Evolutionary conservation across 148 eudicot genomes (phyloP).

Genomic region (Camellia japonica): DNA sequence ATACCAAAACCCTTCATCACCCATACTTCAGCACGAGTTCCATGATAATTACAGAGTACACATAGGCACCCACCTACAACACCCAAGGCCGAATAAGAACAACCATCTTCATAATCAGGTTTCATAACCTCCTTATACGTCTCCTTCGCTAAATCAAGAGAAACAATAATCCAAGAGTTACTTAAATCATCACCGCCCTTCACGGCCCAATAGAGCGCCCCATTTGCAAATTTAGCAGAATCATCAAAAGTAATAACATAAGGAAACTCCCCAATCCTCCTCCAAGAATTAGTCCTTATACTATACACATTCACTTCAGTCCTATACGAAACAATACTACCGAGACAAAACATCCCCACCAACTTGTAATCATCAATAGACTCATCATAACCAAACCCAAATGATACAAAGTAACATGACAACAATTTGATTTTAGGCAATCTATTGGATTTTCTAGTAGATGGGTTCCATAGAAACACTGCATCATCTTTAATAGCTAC

Average conservation of each 20-base stretch:
- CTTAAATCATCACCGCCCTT: neutral
- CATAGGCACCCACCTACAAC: conserved; percentile 17
- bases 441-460: conserved; percentile 14
- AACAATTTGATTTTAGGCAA: neutral
- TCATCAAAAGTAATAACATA: neutral
- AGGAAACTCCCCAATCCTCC: conserved; percentile 22
- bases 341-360: neutral
- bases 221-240: conserved; percentile 20
- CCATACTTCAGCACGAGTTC: conserved; percentile 27
- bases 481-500: neutral
- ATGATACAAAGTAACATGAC: too few species aligned
- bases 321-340: neutral
- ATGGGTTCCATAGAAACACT: conserved; percentile 20
- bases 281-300: conserved; percentile 24
- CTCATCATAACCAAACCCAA: neutral
- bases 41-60: conserved; percentile 1
- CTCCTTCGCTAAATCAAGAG: conserved; percentile 25
- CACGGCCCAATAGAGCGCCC: conserved; percentile 38
- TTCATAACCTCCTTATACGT: conserved; percentile 13
- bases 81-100: conserved; percentile 8
- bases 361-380: conserved; percentile 1
- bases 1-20: conserved; percentile 33
- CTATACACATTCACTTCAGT: conserved; percentile 29
- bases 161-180: conserved; percentile 16
- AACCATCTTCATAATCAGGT: conserved; percentile 14